phyloP scores from a whole-genome alignment of 805 yeast species.

The Sugiyamaella smithiae region DNA sequence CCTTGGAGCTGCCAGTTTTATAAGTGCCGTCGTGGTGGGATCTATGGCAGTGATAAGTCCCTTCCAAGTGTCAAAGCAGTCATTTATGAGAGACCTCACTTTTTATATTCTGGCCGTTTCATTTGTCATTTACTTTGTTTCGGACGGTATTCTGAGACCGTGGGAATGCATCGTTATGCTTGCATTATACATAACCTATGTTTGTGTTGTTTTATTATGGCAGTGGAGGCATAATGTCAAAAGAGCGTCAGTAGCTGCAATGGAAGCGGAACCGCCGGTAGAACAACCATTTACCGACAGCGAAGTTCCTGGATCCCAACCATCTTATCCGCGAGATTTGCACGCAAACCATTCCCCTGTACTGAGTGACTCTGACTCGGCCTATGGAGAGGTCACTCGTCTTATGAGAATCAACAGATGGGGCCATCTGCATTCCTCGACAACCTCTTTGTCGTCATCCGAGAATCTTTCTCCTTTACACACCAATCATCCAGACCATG shows the following conservation, averaged over 20 bases:
- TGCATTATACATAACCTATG: conserved; percentile 55
- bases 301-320: background rate
- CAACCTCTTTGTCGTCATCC: background rate
- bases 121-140: conserved; percentile 50
- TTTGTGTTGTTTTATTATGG: conserved; percentile 46
- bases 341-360: background rate
- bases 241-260: background rate
- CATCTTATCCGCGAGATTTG: background rate
- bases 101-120: conserved; percentile 54
- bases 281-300: background rate
- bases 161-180: conserved; percentile 60
- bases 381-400: conserved; percentile 13
- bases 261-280: no score
- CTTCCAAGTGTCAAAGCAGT: conserved; percentile 45
- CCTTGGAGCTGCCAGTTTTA: conserved; percentile 85
- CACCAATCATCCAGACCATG: background rate
- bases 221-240: conserved; percentile 34
- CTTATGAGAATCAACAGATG: conserved; percentile 16
- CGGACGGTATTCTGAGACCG: conserved; percentile 53
- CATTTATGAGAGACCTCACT: conserved; percentile 58
- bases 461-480: background rate
- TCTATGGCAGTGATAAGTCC: conserved; percentile 69
- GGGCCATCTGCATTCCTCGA: background rate
- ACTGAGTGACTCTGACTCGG: background rate
- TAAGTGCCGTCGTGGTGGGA: conserved; percentile 78